phyloP scores from a whole-genome alignment of 345 rosid genomes.

The Chamaenerion angustifolium region DNA sequence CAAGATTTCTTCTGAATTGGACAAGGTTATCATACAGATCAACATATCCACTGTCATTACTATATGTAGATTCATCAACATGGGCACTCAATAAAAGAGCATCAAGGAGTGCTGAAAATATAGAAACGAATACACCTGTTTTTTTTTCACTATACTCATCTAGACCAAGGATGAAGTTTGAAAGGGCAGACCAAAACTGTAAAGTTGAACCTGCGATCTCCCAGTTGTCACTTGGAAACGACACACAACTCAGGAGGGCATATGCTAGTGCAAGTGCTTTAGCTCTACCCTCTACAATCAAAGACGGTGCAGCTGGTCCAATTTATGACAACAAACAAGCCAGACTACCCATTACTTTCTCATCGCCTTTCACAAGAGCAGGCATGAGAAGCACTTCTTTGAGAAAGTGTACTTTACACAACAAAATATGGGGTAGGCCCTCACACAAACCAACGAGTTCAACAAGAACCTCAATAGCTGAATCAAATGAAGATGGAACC shows the following conservation, averaged over 20 bases:
- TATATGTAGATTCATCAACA: slow-evolving; percentile 74
- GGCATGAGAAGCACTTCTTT: slow-evolving; percentile 67
- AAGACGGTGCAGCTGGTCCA: slow-evolving; percentile 90
- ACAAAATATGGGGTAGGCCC: slow-evolving; percentile 79
- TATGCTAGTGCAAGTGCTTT: slow-evolving; percentile 66
- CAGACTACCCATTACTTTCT: slow-evolving; percentile 64
- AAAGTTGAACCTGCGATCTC: slow-evolving; percentile 96
- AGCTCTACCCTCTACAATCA: slow-evolving; percentile 71
- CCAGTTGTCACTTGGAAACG: slow-evolving; percentile 93
- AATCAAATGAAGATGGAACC: slow-evolving; percentile 71
- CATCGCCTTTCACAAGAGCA: slow-evolving; percentile 62
- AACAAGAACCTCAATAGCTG: slow-evolving; percentile 80
- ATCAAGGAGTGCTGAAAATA: slow-evolving; percentile 69
- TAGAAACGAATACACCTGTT: too few species aligned
- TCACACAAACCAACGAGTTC: slow-evolving; percentile 81
- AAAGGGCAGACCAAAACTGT: slow-evolving; percentile 72
- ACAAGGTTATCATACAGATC: slow-evolving; percentile 67
- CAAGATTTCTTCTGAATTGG: slow-evolving; percentile 75
- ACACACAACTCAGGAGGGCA: slow-evolving; percentile 71
- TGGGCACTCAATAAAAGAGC: slow-evolving; percentile 75
- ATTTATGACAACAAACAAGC: slow-evolving; percentile 84
- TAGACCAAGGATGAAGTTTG: too few species aligned
- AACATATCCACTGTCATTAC: too few species aligned
- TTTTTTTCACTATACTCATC: too few species aligned
- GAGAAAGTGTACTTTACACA: slow-evolving; percentile 63